Conservation (phyloP, 2,329 filamentous ascomycete species). For the Diaporthe australafricana region DNA sequence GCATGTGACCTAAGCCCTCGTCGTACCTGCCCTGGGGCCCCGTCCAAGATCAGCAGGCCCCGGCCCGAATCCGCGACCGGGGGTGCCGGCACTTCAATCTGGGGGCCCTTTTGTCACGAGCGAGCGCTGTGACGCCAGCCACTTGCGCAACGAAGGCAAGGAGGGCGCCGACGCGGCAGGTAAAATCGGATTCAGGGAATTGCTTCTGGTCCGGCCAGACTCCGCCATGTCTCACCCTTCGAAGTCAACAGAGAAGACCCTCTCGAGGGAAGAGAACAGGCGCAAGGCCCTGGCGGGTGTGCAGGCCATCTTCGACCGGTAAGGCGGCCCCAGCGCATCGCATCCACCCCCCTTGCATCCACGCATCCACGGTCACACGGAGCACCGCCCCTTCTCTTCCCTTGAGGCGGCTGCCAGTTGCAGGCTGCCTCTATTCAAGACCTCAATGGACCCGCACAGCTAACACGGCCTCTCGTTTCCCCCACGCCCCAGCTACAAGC, state of each 20-base stretch:
- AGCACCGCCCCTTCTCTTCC: no score
- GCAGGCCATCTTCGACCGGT: conserved; percentile 37
- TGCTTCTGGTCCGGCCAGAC: background rate
- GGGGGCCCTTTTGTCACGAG: background rate
- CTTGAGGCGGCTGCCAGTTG: background rate
- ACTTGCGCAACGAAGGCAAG: background rate
- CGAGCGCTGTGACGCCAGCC: background rate
- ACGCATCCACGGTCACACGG: no score
- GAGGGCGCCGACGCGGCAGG: background rate
- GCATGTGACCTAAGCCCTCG: background rate
- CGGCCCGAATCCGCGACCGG: conserved; percentile 19
- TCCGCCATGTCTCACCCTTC: background rate
- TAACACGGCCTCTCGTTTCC: background rate
- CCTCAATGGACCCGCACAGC: background rate
- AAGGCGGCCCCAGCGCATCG: background rate
- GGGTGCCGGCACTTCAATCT: background rate
- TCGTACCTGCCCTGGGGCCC: background rate
- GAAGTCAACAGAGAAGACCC: background rate
- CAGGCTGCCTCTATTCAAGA: background rate
- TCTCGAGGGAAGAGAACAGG: conserved; percentile 31
- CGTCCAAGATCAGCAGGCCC: background rate
- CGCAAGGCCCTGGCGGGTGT: conserved; percentile 33
- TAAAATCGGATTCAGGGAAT: background rate
- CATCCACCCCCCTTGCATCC: background rate
- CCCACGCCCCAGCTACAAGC: conserved; percentile 36